These are phyloP conservation scores for Entomortierella parvispora DNA, from an alignment of 192 early-diverging fungal species.

Conservation along the genomic window DNA sequence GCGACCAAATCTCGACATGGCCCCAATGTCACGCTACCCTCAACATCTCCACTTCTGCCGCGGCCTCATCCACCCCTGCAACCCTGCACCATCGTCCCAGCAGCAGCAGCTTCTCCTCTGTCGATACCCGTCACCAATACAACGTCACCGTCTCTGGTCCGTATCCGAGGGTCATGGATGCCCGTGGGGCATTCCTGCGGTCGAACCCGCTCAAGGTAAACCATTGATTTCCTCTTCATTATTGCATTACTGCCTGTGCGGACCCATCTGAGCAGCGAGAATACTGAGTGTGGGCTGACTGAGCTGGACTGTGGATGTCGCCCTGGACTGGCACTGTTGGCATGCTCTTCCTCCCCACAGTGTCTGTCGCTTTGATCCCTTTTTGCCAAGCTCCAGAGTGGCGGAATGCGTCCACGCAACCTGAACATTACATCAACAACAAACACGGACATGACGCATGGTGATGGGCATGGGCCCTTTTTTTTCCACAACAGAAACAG, in stretches of 20 bases:
- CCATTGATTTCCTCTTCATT: slow-evolving; percentile 7
- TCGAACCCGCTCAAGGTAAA: slow-evolving; percentile 59
- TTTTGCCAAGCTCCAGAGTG: too few relatives aligned
- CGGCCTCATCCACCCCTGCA: slow-evolving; percentile 1
- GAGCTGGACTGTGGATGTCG: too few relatives aligned
- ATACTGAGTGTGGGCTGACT: too few relatives aligned
- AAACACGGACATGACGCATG: too few relatives aligned
- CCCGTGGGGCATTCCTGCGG: slow-evolving; percentile 55
- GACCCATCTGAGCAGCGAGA: background rate
- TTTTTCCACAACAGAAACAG: too few relatives aligned
- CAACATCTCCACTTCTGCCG: slow-evolving; percentile 10
- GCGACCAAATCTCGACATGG: slow-evolving; percentile 31
- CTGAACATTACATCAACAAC: too few relatives aligned
- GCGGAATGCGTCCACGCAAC: too few relatives aligned
- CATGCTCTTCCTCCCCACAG: too few relatives aligned
- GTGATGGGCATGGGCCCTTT: too few relatives aligned
- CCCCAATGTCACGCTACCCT: slow-evolving; percentile 15
- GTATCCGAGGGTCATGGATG: slow-evolving; percentile 43
- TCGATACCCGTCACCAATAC: slow-evolving; percentile 52
- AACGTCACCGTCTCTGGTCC: slow-evolving; percentile 58
- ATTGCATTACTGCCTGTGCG: background rate
- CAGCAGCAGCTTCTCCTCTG: slow-evolving; percentile 1
- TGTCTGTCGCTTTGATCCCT: too few relatives aligned
- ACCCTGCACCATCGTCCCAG: background rate
- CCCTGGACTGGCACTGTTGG: too few relatives aligned